These are phyloP conservation scores for Pseudopithomyces chartarum DNA, from an alignment of 2,329 filamentous ascomycete genomes.

Conservation along the genomic window DNA sequence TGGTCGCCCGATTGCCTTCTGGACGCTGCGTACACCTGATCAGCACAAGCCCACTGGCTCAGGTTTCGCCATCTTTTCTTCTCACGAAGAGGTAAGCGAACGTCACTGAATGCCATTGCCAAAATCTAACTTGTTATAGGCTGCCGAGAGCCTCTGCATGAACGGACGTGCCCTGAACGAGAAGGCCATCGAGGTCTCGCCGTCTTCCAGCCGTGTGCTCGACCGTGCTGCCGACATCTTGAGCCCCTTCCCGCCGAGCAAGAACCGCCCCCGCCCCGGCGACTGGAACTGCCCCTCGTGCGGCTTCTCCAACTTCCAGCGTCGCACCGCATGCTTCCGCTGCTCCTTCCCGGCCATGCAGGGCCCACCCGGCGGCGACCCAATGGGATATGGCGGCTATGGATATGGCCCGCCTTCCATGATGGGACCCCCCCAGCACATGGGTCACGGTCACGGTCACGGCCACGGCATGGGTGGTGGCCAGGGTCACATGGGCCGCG, in stretches of 20 bases:
- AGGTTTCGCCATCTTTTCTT: slow-evolving; percentile 97
- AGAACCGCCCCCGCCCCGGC: slow-evolving; percentile 94
- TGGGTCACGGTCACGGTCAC: slow-evolving; percentile 61
- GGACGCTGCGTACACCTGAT: slow-evolving; percentile 95
- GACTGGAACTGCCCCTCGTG: slow-evolving; percentile 99
- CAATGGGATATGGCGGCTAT: slow-evolving; percentile 65
- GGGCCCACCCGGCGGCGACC: slow-evolving; percentile 70
- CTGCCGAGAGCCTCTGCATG: slow-evolving; percentile 98
- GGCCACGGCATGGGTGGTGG: slow-evolving; percentile 34
- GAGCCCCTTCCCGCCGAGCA: slow-evolving; percentile 96
- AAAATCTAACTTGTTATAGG: slow-evolving; percentile 58
- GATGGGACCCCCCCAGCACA: slow-evolving; percentile 63
- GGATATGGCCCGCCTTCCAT: slow-evolving; percentile 66
- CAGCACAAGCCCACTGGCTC: slow-evolving; percentile 99
- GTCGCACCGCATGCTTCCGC: slow-evolving; percentile 96
- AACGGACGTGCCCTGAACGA: slow-evolving; percentile 97
- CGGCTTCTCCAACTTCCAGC: slow-evolving; percentile 99
- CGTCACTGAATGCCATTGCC: neutral
- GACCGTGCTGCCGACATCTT: slow-evolving; percentile 95
- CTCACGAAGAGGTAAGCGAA: slow-evolving; percentile 87
- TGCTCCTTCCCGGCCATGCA: slow-evolving; percentile 98
- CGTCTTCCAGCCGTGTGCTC: slow-evolving; percentile 93
- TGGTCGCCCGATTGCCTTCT: slow-evolving; percentile 96
- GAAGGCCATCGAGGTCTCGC: slow-evolving; percentile 98
- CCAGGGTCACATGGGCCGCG: slow-evolving; percentile 52